A percentile compares a stretch with the other conserved stretches of the same genome.
Conservation (phyloP, 495 filamentous ascomycete genomes). For the Aspergillus steynii region DNA sequence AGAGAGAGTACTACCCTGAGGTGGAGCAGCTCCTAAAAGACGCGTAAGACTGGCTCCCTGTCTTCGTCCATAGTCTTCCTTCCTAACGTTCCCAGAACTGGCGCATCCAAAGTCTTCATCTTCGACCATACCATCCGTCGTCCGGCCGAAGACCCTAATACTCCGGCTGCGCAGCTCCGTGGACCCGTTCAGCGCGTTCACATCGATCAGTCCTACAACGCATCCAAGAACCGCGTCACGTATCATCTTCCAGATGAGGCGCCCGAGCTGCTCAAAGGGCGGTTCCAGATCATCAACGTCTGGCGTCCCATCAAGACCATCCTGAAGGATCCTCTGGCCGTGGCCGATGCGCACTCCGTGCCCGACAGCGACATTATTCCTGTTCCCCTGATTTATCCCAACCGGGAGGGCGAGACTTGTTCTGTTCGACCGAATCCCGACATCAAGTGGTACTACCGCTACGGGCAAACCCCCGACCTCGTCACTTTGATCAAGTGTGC, state of each 20-base stretch:
- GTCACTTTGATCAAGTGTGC: constrained; percentile 72
- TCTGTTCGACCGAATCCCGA: constrained; percentile 37
- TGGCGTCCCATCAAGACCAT: constrained; percentile 73
- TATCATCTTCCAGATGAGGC: constrained; percentile 66
- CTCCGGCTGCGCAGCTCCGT: constrained; percentile 34
- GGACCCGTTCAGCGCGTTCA: constrained; percentile 68
- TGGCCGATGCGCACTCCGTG: constrained; percentile 56
- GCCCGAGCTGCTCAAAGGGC: constrained; percentile 57
- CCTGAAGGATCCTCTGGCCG: constrained; percentile 59
- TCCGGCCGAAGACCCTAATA: constrained; percentile 28
- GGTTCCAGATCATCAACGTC: constrained; percentile 78
- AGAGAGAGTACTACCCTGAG: constrained; percentile 64
- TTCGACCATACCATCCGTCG: constrained; percentile 79
- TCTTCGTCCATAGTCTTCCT: background rate
- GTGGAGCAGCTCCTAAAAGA: constrained; percentile 65
- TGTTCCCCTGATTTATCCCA: constrained; percentile 49
- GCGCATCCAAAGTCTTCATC: constrained; percentile 60
- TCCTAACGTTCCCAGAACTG: constrained; percentile 38
- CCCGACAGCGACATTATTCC: constrained; percentile 47
- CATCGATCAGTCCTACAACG: constrained; percentile 70
- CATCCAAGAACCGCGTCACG: constrained; percentile 54
- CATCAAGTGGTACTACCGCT: constrained; percentile 56
- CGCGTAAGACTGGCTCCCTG: constrained; percentile 36
- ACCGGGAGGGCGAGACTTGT: constrained; percentile 50
- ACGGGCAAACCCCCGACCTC: constrained; percentile 56